These are phyloP conservation scores for Elsinoe arachidis DNA, from an alignment of 2,329 filamentous ascomycete genomes.

Conservation along the genomic window DNA sequence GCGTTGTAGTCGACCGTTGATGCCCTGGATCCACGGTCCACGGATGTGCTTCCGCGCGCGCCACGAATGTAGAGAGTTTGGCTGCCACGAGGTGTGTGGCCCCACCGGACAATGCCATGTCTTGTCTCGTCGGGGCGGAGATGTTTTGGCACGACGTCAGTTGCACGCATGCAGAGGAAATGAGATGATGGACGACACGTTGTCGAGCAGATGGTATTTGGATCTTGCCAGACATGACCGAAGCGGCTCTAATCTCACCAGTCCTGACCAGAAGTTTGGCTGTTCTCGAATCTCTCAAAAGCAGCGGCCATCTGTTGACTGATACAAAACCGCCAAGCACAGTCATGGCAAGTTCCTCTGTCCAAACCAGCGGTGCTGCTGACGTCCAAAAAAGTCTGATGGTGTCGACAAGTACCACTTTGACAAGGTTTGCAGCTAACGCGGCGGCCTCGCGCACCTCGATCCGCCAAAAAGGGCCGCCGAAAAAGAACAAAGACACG, in stretches of 20 bases:
- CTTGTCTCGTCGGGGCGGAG: not conserved
- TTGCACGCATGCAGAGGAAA: not conserved
- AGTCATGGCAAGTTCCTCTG: too few relatives aligned
- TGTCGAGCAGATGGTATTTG: too few relatives aligned
- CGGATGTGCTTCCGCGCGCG: not conserved
- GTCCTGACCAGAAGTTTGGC: too few relatives aligned
- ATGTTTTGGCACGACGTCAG: not conserved
- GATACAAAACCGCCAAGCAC: too few relatives aligned
- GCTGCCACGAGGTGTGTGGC: slow-evolving; percentile 8
- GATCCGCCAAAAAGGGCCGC: slow-evolving; percentile 1
- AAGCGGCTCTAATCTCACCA: too few relatives aligned
- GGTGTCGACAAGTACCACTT: not conserved
- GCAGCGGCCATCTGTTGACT: too few relatives aligned
- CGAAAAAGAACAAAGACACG: not conserved
- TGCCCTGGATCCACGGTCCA: not conserved
- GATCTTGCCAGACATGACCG: too few relatives aligned
- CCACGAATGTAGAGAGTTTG: slow-evolving; percentile 2
- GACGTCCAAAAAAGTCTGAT: not conserved
- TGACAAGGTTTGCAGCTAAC: not conserved
- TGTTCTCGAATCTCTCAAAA: too few relatives aligned
- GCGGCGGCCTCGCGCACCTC: not conserved
- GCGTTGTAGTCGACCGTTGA: not conserved
- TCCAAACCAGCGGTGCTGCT: too few relatives aligned
- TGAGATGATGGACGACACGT: too few relatives aligned
- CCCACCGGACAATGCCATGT: not conserved